phyloP scores from a whole-genome alignment of 2,329 filamentous ascomycete genomes.

The Fusarium tanahbumbuense region DNA sequence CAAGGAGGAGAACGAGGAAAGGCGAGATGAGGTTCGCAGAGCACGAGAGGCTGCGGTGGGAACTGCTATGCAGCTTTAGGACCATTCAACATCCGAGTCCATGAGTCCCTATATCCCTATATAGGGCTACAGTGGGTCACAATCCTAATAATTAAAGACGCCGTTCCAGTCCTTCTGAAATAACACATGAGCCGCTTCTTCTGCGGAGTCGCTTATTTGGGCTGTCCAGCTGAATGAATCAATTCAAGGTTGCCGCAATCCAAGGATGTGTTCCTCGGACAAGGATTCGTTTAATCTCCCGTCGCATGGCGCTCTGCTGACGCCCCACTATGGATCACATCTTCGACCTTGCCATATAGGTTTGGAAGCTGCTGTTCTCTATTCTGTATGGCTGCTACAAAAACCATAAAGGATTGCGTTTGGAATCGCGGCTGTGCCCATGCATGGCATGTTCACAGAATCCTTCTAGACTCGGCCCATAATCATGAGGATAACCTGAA shows the following conservation, averaged over 20 bases:
- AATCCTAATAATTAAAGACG: constrained; percentile 13
- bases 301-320: not conserved
- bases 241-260: not conserved
- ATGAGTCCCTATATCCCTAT: not conserved
- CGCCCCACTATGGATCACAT: not conserved
- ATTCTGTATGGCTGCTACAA: not conserved
- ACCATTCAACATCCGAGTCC: not conserved
- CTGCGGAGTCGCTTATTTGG: not conserved
- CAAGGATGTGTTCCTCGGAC: not conserved
- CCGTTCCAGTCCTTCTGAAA: constrained; percentile 2
- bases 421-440: not conserved
- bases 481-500: not conserved
- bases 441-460: constrained; percentile 14
- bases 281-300: constrained; percentile 6
- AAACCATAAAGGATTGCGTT: not conserved
- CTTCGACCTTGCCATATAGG: constrained; percentile 3
- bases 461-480: constrained; percentile 5
- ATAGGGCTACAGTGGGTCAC: constrained; percentile 4
- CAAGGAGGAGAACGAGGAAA: constrained; percentile 72
- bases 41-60: constrained; percentile 69
- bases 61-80: constrained; percentile 64
- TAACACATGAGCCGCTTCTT: constrained; percentile 7
- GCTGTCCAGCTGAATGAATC: not conserved
- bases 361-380: not conserved
- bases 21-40: constrained; percentile 64